Conservation (phyloP, 257 asterid species). For the Salvia hispanica region DNA sequence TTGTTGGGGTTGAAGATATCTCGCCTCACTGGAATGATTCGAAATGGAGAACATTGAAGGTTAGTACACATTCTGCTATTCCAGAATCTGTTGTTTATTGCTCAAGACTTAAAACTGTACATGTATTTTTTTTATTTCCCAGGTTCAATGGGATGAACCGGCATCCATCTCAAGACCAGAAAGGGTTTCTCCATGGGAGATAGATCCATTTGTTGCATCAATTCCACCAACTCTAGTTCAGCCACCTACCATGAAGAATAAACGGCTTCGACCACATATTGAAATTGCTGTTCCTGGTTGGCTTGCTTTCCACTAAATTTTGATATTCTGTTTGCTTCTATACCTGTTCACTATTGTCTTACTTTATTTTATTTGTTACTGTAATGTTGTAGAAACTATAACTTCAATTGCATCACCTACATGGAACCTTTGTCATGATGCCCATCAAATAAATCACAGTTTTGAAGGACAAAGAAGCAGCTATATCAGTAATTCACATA, state of each 20-base stretch:
- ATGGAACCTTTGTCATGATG: slow-evolving; percentile 54
- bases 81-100: slow-evolving; percentile 7
- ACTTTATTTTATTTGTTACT: slow-evolving; percentile 5
- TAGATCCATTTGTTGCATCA: slow-evolving; percentile 63
- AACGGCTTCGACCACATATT: slow-evolving; percentile 52
- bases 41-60: slow-evolving; percentile 78
- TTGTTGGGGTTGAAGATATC: slow-evolving; percentile 66
- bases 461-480: slow-evolving; percentile 39
- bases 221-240: slow-evolving; percentile 44
- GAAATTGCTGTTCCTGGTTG: slow-evolving; percentile 55
- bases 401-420: slow-evolving; percentile 53
- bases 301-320: slow-evolving; percentile 8
- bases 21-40: slow-evolving; percentile 68
- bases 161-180: slow-evolving; percentile 64
- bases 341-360: slow-evolving; percentile 14
- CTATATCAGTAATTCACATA: slow-evolving; percentile 32
- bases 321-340: background rate
- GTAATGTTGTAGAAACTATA: slow-evolving; percentile 42
- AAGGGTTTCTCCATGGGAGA: slow-evolving; percentile 88
- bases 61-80: slow-evolving; percentile 23
- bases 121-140: slow-evolving; percentile 13
- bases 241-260: slow-evolving; percentile 48
- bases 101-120: background rate
- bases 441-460: slow-evolving; percentile 38
- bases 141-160: slow-evolving; percentile 91